These are phyloP conservation scores for Hanseniaspora gamundiae DNA, from an alignment of 1,139 yeast genomes.

Conservation along the genomic window DNA sequence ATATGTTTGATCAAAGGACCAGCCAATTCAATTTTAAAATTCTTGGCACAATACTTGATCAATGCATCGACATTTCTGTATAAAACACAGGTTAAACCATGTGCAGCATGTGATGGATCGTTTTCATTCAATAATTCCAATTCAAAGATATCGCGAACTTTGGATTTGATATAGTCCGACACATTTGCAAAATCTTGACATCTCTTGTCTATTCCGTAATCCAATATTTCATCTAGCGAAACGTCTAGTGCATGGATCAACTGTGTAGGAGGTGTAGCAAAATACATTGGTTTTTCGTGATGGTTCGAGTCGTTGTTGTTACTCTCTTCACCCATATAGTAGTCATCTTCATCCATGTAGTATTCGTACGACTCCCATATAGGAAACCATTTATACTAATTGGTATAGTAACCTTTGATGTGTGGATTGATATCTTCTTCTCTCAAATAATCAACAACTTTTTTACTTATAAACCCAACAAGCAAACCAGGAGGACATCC, in stretches of 20 bases:
- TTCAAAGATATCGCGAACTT: constrained; percentile 2
- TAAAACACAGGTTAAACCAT: constrained; percentile 7
- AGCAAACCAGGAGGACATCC: constrained; percentile 93
- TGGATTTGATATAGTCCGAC: constrained; percentile 4
- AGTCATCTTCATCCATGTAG: background rate
- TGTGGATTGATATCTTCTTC: constrained; percentile 4
- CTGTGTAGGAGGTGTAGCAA: constrained; percentile 91
- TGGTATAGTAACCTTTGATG: constrained; percentile 54
- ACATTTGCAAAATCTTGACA: background rate
- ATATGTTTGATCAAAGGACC: constrained; percentile 6
- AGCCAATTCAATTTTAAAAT: constrained; percentile 5
- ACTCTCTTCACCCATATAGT: background rate
- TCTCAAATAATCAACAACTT: constrained; percentile 50
- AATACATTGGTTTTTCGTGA: constrained; percentile 63
- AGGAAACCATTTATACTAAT: constrained; percentile 79
- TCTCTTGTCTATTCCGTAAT: background rate
- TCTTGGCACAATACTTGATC: constrained; percentile 4
- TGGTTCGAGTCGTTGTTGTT: too few species aligned
- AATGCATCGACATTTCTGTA: constrained; percentile 4
- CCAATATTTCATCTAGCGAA: constrained; percentile 4
- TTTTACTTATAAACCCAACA: constrained; percentile 59
- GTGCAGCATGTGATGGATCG: constrained; percentile 5
- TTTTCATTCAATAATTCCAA: constrained; percentile 6
- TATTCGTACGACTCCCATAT: constrained; percentile 22
- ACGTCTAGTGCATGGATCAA: constrained; percentile 46